Base-by-base conservation (phyloP, 768 basidiomycete genomes). In the Kwoniella sp. region DNA sequence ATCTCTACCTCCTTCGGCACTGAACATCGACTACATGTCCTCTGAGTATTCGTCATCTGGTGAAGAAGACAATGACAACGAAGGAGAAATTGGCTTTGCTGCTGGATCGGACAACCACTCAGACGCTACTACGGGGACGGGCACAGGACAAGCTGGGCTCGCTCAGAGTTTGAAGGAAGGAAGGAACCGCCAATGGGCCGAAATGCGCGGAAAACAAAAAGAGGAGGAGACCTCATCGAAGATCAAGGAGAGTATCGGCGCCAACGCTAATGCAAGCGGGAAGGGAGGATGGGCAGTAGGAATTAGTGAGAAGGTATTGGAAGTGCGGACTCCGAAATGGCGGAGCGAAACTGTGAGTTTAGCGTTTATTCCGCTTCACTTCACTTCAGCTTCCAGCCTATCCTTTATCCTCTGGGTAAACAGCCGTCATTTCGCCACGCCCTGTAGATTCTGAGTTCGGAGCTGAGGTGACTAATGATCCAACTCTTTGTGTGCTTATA, bases 11-110 rank as follows among this genome's bases (percentile, higher is more conserved):
- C 70, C 64, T 8, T 49, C 68, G 13, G 67, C 70, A 2, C 59
- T 77, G 1, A 70, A 66, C 22, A 64, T 80, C 53, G 77, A 80
- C 48, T 80, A 80, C 65, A 76, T 77, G 75, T 78, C 77, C 10
- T 74, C 72, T 21, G 78, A 79, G 60, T 76, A 77, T 49, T 79
- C 78, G 1, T 76, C 75, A 15, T 68, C 74, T 24, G 77, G 74
- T 1, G 71, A 72, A 52, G 69, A 69, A 21, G 64, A 66, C 15
- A 58, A 47, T 15, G 48, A 26, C 2, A 54, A 56, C 29, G 52
- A 56, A 27, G 56, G 13, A 19, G 52, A 30, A 22, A 29, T 25
- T 29, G 56, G 51, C 13, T 13, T 33, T 33, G 33, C 33, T 33
- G 33, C 33, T 33, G 7, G 13, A 33, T n/a, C n/a, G n/a, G n/a